Evolutionary conservation across 1,284 basidiomycete species (phyloP), one percentile per base, ranked within the genome.

Genomic region (Puccinia polysora): DNA sequence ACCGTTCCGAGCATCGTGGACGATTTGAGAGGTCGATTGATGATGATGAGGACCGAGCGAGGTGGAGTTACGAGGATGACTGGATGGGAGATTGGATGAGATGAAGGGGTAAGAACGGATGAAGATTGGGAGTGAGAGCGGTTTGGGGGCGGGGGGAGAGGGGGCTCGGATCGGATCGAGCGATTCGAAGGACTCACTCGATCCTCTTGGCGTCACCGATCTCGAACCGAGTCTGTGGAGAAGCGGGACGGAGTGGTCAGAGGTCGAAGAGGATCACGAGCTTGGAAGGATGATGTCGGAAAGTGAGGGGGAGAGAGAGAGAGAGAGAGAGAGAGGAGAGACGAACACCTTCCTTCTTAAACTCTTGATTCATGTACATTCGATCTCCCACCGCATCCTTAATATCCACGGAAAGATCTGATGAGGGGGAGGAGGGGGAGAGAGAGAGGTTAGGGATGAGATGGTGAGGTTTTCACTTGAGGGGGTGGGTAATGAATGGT

Each of bases 331-430:
- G 36, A 32, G 12, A 8, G 10, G 65, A 25, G 20, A 6, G 52
- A 83, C 86, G 75, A 78, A 89, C 89, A 25, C 91, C 90, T 77
- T 98, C 94, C 75, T 93, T 87, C 59, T 84, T 86, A 78, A 97
- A 88, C 43, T 87, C 87, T 73, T 88, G 87, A 76, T 85, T 92
- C 71, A 97, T 84, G 79, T 89, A 90, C 34, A 97, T 79, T 43
- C 93, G 83, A 79, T 98, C 95, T 0, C 95, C 95, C 6, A 95
- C 85, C 0, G 90, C 90, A 80, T 98, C 95, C 63, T 93, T 84
- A 60, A 98, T 81, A 79, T 97, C 95, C 25, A 97, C 87, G 60
- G 87, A 89, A 65, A 98, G 82, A 78, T 84, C 90, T 93, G 75
- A 10, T 23, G 25, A 63, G 73, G 74, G 65, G n/a, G n/a, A n/a